A percentile compares a stretch with the other conserved stretches of the same genome.
These are phyloP conservation scores for Sporothrix pseudoabietina DNA, from an alignment of 2,329 filamentous ascomycete genomes.

Conservation along the genomic window DNA sequence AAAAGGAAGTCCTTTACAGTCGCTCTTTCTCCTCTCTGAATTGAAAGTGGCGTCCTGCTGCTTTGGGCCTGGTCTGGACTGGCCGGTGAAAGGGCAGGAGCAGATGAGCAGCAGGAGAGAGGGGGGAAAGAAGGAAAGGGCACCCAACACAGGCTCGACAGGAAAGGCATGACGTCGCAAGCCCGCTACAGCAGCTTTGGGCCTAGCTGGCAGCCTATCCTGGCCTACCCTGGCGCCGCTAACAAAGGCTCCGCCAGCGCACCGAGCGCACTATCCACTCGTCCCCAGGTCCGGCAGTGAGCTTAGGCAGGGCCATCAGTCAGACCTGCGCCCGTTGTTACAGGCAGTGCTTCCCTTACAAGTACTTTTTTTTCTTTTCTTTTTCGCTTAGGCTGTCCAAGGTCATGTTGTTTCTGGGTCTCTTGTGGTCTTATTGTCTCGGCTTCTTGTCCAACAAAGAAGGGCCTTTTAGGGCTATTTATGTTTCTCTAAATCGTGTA, in stretches of 20 bases:
- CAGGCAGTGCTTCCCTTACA: background rate
- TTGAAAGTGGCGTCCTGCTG: constrained; percentile 23
- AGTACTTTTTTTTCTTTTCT: background rate
- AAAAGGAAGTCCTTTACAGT: background rate
- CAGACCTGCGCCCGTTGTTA: background rate
- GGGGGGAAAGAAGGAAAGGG: background rate
- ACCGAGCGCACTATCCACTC: background rate
- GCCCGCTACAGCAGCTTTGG: constrained; percentile 9
- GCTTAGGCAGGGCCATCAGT: background rate
- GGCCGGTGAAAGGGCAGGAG: constrained; percentile 10
- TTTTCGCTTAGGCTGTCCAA: background rate
- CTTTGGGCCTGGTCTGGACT: constrained; percentile 13
- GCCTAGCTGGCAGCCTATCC: background rate
- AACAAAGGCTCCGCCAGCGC: background rate
- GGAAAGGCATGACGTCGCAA: constrained; percentile 28
- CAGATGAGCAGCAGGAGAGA: background rate
- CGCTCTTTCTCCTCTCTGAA: background rate
- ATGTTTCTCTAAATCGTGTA: background rate
- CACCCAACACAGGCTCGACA: background rate
- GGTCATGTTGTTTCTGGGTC: background rate
- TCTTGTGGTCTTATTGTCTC: background rate
- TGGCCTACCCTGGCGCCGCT: background rate
- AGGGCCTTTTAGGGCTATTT: background rate
- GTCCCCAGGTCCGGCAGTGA: background rate
- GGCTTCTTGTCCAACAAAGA: background rate